Base-by-base conservation (phyloP, 768 basidiomycete species). In the Cystoderma amianthinum region DNA sequence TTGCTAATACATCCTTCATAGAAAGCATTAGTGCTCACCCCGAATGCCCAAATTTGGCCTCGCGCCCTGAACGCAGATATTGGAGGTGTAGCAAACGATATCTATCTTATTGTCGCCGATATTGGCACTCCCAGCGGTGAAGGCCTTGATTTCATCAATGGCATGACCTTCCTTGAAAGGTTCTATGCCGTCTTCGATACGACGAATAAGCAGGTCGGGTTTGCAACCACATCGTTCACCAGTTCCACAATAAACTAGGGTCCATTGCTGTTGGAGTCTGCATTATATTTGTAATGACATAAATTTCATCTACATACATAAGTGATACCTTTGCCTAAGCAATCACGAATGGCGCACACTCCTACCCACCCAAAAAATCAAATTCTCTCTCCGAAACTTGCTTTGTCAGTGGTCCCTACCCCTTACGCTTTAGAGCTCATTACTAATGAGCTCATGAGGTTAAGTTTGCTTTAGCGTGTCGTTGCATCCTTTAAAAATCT, bases 31-130 rank as follows among this genome's bases (percentile, higher is more conserved):
- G 70, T 72, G 50, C 46, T 81, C 34, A 73, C 71, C 1, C 48
- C 70, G 4, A 75, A 78, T 45, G 76, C 76, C 1, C 79, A 82
- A 61, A 74, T 76, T 45, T 80, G 78, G 76, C 78, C 77, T 0
- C 68, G 73, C 25, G 48, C 58, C 2, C 56, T 72, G 45, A 80
- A 82, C 59, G 53, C 55, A 5, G 52, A 55, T 19, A 61, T 82
- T 10, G 76, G 76, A 37, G 80, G 80, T 32, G 48, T 61, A 15
- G 48, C 52, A 3, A 49, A 50, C 49, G 57, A 59, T 39, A 78
- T 78, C 46, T 78, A 77, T 45, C 61, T 78, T 44, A 61, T 76
- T 49, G 55, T 62, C 3, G 62, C 64, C 4, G 71, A 76, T 48
- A 48, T 76, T 25, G 72, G 74, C 22, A 57, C 48, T 39, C 45